These are phyloP conservation scores for Salvia hispanica DNA, from an alignment of 257 asterid species.

Conservation along the genomic window DNA sequence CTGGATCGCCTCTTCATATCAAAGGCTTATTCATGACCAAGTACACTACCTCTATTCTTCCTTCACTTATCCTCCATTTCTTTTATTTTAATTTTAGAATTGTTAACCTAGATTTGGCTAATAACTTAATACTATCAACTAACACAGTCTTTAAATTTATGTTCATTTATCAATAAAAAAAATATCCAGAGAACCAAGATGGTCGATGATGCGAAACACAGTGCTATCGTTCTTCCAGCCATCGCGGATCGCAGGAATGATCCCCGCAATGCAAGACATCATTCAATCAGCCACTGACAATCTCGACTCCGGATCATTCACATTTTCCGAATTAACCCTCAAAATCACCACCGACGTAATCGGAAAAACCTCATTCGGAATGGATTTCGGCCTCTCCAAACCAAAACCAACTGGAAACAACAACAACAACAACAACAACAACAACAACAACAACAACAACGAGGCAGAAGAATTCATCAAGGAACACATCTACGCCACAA, in stretches of 20 bases:
- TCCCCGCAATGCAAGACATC: constrained; percentile 79
- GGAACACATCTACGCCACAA: constrained; percentile 90
- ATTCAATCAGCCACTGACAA: constrained; percentile 58
- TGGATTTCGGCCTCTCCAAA: constrained; percentile 79
- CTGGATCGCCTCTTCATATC: constrained; percentile 90
- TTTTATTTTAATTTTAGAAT: too few species aligned
- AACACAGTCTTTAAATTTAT: too few species aligned
- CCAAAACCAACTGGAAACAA: constrained; percentile 38
- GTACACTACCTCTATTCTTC: constrained; percentile 17
- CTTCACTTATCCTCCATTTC: too few species aligned
- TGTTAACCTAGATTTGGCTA: too few species aligned
- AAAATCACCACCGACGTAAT: constrained; percentile 81
- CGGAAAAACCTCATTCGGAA: constrained; percentile 90
- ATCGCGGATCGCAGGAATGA: constrained; percentile 73
- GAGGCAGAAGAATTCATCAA: constrained; percentile 66
- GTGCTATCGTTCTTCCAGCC: constrained; percentile 87
- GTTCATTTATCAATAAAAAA: too few species aligned
- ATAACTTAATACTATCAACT: too few species aligned
- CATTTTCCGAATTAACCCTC: constrained; percentile 78
- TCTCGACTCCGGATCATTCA: constrained; percentile 57
- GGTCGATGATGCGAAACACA: constrained; percentile 93
- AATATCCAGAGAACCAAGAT: constrained; percentile 55
- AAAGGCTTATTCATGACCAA: constrained; percentile 91
- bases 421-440: too few species aligned
- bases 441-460: constrained; percentile 23